Evolutionary conservation across 192 early-diverging fungal species (phyloP), one percentile per base, ranked within the genome.

Genomic region (Spinellus fusiger): DNA sequence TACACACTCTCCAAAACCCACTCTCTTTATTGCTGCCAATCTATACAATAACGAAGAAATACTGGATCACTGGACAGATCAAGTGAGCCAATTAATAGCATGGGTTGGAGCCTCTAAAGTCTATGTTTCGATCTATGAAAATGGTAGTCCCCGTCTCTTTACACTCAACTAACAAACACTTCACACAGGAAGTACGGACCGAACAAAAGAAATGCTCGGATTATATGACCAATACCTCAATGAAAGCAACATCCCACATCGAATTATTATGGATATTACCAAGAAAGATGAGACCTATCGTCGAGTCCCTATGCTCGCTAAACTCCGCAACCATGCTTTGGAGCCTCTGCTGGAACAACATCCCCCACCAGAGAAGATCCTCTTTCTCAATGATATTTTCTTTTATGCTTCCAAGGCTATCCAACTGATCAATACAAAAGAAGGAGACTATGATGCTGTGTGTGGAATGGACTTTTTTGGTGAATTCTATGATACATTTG

Each of bases 381-480:
- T 64, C 12, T 64, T 55, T 64, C 40, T 64, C 8, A 64, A 64
- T 55, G 62, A 64, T 28, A 64, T 64, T 31, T 28, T 38, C 22
- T 64, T 54, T 31, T 5, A 1, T 1, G 34, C 27, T 20, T 38
- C 28, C 7, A 54, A 64, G 33, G 54, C 46, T 15, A 32, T 64
- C 28, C 18, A 9, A n/a, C 27, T 64, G 31, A 15, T 64, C 7
- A 16, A 52, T 9, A 38, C 62, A 25, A 47, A 56, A 10, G n/a
- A 47, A 18, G 35, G 47, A 12, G 34, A 38, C 1, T 64, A 56
- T 55, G 62, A 64, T 33, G 62, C 62, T 23, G 53, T 34, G 20
- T 64, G 62, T 56, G 46, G 35, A 12, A 64, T 64, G 62, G 62
- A 64, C 40, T 64, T 55, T 33, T 64, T 55, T 40, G 52, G 62